These are phyloP conservation scores for Ochetophila trinervis DNA, from an alignment of 306 rosid genomes.

Conservation along the genomic window DNA sequence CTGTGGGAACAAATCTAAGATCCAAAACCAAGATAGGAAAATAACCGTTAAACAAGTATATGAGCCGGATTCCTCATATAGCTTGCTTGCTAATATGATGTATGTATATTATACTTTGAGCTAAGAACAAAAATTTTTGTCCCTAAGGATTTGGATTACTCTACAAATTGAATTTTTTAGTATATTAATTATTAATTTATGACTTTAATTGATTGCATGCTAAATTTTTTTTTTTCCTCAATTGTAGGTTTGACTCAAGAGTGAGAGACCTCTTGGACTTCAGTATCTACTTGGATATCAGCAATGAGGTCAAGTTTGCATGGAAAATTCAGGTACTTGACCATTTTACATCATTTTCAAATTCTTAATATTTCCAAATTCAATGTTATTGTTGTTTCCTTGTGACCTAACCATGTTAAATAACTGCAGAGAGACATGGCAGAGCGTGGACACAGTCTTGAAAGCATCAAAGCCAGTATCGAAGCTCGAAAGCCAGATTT, in stretches of 20 bases:
- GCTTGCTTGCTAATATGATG: too few relatives aligned
- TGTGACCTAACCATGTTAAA: slow-evolving; percentile 14
- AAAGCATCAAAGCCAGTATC: slow-evolving; percentile 98
- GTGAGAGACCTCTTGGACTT: slow-evolving; percentile 96
- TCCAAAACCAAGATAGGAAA: too few relatives aligned
- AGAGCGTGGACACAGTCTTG: slow-evolving; percentile 98
- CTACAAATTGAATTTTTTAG: too few relatives aligned
- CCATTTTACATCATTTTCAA: not conserved
- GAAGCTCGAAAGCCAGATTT: slow-evolving; percentile 97
- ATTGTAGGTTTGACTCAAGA: slow-evolving; percentile 72
- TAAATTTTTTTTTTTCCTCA: not conserved
- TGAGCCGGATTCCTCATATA: too few relatives aligned
- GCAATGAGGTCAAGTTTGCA: slow-evolving; percentile 96
- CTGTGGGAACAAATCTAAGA: too few relatives aligned
- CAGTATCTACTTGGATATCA: slow-evolving; percentile 95
- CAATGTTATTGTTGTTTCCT: not conserved
- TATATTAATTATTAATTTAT: too few relatives aligned
- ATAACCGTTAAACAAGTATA: too few relatives aligned
- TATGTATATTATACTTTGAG: too few relatives aligned
- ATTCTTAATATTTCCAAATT: not conserved
- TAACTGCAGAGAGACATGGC: slow-evolving; percentile 93
- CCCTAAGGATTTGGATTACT: too few relatives aligned
- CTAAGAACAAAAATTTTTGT: too few relatives aligned
- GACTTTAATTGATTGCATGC: too few relatives aligned
- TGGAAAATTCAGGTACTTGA: slow-evolving; percentile 94